A percentile compares a stretch with the other conserved stretches of the same genome.
Evolutionary conservation across 176 grass and related monocot genomes (phyloP).

Genomic region (Avena sativa): DNA sequence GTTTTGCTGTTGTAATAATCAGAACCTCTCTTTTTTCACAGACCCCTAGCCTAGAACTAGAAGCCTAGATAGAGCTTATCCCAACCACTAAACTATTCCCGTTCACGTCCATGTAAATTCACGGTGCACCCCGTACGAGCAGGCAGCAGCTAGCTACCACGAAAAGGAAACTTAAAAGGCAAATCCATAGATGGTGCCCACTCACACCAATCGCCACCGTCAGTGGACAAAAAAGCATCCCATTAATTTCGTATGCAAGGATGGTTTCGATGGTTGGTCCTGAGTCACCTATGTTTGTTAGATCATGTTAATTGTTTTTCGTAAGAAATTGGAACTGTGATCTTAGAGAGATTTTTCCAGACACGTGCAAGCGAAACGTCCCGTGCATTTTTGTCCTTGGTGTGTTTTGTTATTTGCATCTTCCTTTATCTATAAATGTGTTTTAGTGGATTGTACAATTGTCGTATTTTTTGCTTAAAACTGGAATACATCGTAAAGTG

Average conservation of each 20-base stretch:
- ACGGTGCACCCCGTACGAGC: background rate
- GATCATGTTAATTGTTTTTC: background rate
- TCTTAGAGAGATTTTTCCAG: no score
- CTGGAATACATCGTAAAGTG: no score
- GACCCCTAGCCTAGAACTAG: background rate
- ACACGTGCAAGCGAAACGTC: no score
- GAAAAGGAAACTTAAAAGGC: background rate
- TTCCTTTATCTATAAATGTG: no score
- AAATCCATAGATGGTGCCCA: background rate
- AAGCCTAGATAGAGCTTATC: background rate
- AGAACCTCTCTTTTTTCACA: background rate
- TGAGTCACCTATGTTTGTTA: background rate
- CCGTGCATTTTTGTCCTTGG: no score
- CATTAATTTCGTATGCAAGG: background rate
- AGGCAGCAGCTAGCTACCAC: background rate
- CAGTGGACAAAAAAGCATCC: background rate
- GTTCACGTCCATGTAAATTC: background rate
- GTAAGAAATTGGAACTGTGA: no score
- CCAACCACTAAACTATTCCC: background rate
- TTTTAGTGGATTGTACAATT: no score
- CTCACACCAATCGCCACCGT: background rate
- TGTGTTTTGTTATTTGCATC: no score
- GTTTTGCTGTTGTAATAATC: background rate
- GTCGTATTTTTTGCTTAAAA: no score
- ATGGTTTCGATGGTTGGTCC: background rate